Conservation (phyloP, 345 rosid genomes). For the Salix viminalis region DNA sequence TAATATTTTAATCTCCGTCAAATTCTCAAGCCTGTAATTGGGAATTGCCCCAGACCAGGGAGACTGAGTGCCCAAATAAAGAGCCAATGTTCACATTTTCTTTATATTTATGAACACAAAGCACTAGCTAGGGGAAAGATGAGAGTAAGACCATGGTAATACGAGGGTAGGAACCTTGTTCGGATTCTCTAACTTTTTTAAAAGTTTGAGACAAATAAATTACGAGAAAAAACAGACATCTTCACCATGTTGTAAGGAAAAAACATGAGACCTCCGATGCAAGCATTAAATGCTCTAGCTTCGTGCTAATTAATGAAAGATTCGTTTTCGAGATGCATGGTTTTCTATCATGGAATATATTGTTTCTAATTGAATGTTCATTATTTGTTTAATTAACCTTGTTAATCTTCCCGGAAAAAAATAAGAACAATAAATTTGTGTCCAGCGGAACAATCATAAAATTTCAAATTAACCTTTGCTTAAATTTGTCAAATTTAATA, state of each 20-base stretch:
- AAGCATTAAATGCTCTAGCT: constrained; percentile 51
- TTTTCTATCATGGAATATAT: constrained; percentile 4
- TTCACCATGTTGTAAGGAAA: constrained; percentile 26
- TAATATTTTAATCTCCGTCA: not conserved
- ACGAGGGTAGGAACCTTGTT: constrained; percentile 12
- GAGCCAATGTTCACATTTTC: not conserved
- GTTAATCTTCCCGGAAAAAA: not conserved
- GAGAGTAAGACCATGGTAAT: constrained; percentile 9
- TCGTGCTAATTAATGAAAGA: constrained; percentile 22
- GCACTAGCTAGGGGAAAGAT: constrained; percentile 28
- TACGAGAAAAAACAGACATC: constrained; percentile 55
- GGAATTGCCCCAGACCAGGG: not conserved
- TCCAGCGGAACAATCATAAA: too few relatives aligned
- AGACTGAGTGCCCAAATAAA: not conserved
- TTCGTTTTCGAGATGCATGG: constrained; percentile 49
- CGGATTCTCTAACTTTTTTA: constrained; percentile 7
- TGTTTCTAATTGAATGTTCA: not conserved
- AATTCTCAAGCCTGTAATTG: not conserved
- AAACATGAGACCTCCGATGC: constrained; percentile 39
- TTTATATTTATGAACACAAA: constrained; percentile 24
- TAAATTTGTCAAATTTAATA: too few relatives aligned
- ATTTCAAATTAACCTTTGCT: too few relatives aligned
- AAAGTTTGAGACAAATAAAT: constrained; percentile 23
- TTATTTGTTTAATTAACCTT: not conserved
- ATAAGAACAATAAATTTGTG: too few relatives aligned